Base-by-base conservation (phyloP, 2,329 filamentous ascomycete species). In the Fusarium pseudocircinatum region DNA sequence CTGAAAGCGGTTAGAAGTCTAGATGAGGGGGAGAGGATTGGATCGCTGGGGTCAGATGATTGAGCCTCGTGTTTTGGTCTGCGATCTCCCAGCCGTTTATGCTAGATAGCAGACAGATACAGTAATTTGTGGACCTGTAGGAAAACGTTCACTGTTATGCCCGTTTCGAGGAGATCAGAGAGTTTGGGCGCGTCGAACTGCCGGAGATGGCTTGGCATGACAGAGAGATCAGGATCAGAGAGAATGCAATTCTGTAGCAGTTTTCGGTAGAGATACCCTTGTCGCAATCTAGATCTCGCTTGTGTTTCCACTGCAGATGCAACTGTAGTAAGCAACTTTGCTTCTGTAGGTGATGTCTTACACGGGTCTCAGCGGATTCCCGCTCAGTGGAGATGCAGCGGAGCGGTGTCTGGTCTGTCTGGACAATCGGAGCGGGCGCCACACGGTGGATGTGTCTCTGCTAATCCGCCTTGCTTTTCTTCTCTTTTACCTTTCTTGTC, bases 331-430 rank as follows among this genome's bases (percentile, higher is more conserved):
- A 39, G 36, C 42, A 20, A 13, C 47, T 50, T 36, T 52, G 32
- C 49, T 52, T 26, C 34, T 61, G 63, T 44, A 34, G 15, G 49
- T 14, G 8, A 16, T 30, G 61, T 52, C 58, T 72, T 72, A 24
- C 16, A 34, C 47, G 13, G 20, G 54, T 37, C 42, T 37, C 47
- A 63, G 64, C 66, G 61, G 62, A 67, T 36, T 56, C 63, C 43
- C 43, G 42, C 59, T 43, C 59, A 67, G 69, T 67, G 69, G 69
- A 71, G 67, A 71, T 63, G 50, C 32, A 60, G 70, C 61, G 63
- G 71, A 74, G 65, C 71, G 40, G 60, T 74, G 60, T 60, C 64
- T 69, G 14, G 56, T 60, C 64, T 69, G 7, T 14, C 61, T 56
- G 60, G 54, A 59, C 52, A 70, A 37, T 49, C 69, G 65, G 69